phyloP scores from a whole-genome alignment of 225 moss, liverwort and hornwort genomes.

The Pseudoscleropodium purum region DNA sequence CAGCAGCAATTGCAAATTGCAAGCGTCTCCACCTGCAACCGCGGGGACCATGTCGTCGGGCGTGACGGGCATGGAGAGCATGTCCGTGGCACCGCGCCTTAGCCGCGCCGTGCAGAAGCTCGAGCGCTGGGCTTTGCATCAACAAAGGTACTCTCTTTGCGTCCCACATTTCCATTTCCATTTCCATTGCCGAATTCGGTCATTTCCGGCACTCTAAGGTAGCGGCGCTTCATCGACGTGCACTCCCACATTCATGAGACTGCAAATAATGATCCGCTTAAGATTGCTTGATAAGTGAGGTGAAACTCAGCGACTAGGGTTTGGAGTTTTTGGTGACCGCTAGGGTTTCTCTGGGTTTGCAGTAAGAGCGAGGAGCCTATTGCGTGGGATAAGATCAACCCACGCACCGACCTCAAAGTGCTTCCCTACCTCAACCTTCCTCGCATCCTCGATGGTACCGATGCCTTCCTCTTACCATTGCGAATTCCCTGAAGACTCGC shows the following conservation, averaged over 20 bases:
- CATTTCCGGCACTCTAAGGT: not conserved
- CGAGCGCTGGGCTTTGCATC: constrained; percentile 53
- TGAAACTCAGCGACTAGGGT: not conserved
- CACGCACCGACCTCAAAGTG: constrained; percentile 48
- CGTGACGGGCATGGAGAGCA: constrained; percentile 47
- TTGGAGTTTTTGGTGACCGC: not conserved
- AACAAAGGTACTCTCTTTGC: constrained; percentile 1
- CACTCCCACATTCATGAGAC: not conserved
- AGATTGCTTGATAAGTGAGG: not conserved
- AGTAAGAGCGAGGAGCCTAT: constrained; percentile 33
- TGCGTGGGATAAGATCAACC: constrained; percentile 58
- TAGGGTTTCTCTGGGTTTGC: not conserved
- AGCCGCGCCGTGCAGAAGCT: constrained; percentile 59
- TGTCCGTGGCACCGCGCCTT: constrained; percentile 55
- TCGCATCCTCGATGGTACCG: constrained; percentile 14
- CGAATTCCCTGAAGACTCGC: not conserved
- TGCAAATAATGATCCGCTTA: not conserved
- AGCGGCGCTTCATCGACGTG: not conserved
- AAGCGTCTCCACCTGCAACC: not conserved
- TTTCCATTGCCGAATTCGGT: not conserved
- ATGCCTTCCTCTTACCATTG: not conserved
- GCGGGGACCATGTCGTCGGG: constrained; percentile 24
- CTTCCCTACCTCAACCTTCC: constrained; percentile 17
- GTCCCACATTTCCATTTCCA: not conserved
- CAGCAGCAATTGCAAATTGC: not conserved